These are phyloP conservation scores for Mesembryanthemum crystallinum DNA, from an alignment of 148 eudicot genomes.

Conservation along the genomic window DNA sequence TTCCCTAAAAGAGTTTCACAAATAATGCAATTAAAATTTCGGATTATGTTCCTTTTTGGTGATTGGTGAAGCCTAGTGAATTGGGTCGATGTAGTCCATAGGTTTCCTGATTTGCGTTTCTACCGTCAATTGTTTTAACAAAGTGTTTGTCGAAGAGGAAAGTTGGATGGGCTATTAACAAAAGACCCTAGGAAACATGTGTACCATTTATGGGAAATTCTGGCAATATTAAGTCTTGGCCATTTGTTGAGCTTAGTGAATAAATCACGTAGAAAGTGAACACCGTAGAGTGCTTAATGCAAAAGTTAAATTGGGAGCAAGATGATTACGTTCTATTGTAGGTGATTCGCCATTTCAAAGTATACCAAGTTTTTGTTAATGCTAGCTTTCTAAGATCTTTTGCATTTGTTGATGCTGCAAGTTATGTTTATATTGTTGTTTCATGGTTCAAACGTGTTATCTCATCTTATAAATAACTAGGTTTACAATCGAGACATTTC, in stretches of 20 bases:
- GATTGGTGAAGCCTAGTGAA: too few relatives aligned
- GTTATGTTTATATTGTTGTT: neutral
- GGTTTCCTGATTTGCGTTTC: too few relatives aligned
- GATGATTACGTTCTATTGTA: neutral
- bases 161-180: too few relatives aligned
- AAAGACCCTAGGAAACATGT: too few relatives aligned
- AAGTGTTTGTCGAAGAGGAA: too few relatives aligned
- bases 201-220: too few relatives aligned
- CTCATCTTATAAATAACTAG: conserved; percentile 36
- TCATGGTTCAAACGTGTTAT: conserved; percentile 23
- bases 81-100: too few relatives aligned
- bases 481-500: conserved; percentile 94
- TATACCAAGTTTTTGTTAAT: neutral
- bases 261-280: neutral
- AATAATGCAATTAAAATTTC: neutral
- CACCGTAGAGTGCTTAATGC: neutral
- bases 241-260: neutral
- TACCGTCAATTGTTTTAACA: too few relatives aligned
- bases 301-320: neutral
- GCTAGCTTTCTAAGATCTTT: neutral
- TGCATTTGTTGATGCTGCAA: neutral
- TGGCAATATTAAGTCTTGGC: neutral
- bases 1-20: neutral
- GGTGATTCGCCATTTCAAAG: neutral
- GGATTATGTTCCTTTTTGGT: neutral